A percentile compares a stretch with the other conserved stretches of the same genome.
Evolutionary conservation across 305 asterid genomes (phyloP).

Genomic region (Petunia hybrid): DNA sequence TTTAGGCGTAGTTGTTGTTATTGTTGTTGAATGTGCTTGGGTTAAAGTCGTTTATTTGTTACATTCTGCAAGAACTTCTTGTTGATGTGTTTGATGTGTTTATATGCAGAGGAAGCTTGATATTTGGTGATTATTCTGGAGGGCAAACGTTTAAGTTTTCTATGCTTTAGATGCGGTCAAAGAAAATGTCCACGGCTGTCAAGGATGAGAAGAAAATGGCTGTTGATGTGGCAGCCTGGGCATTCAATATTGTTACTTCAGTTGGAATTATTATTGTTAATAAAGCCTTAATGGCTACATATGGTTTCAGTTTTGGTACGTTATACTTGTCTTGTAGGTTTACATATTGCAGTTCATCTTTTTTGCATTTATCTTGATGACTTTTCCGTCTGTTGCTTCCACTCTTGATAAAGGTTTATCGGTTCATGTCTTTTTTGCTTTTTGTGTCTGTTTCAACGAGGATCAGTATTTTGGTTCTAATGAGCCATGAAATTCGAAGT

Average conservation of each 20-base stretch:
- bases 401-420: neutral
- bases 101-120: conserved; percentile 30
- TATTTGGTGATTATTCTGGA: conserved; percentile 8
- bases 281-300: conserved; percentile 76
- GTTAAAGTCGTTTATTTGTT: neutral
- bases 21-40: neutral
- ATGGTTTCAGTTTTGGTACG: conserved; percentile 81
- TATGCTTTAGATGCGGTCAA: conserved; percentile 37
- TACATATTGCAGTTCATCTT: neutral
- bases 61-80: neutral
- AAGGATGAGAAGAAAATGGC: conserved; percentile 65
- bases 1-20: too few species aligned
- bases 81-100: conserved; percentile 21
- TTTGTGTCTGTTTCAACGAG: neutral
- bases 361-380: neutral
- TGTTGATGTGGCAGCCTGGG: conserved; percentile 73
- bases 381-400: conserved; percentile 17
- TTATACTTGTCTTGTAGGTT: neutral
- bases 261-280: conserved; percentile 82
- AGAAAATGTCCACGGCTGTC: conserved; percentile 50
- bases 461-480: neutral
- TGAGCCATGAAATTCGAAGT: conserved; percentile 9
- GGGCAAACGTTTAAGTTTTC: conserved; percentile 7
- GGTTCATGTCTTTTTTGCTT: neutral
- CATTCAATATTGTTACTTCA: conserved; percentile 76